These are phyloP conservation scores for Cucumis melo DNA, from an alignment of 306 rosid species.

Conservation along the genomic window DNA sequence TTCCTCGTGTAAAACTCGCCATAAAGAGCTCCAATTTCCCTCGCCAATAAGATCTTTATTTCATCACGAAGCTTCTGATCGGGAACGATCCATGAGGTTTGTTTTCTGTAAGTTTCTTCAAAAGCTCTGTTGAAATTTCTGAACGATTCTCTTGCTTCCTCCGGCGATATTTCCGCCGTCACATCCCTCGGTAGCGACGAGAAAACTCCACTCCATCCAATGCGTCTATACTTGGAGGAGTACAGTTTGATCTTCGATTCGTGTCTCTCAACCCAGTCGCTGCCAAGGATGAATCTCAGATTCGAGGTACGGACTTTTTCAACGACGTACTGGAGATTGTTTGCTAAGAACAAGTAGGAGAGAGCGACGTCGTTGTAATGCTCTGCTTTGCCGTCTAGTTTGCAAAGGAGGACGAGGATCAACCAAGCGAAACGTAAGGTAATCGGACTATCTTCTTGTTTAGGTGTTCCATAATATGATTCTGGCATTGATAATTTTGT, in stretches of 20 bases:
- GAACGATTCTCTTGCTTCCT: constrained; percentile 12
- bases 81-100: constrained; percentile 33
- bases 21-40: constrained; percentile 15
- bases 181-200: constrained; percentile 25
- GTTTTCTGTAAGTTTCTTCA: constrained; percentile 21
- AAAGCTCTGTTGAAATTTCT: constrained; percentile 24
- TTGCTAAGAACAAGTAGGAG: constrained; percentile 51
- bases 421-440: constrained; percentile 38
- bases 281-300: constrained; percentile 30
- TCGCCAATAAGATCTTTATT: constrained; percentile 19
- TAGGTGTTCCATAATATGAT: constrained; percentile 21
- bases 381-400: constrained; percentile 40
- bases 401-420: constrained; percentile 45
- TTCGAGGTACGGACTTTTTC: constrained; percentile 38
- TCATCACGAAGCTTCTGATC: constrained; percentile 32
- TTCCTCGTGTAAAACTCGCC: constrained; percentile 9
- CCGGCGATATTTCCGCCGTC: constrained; percentile 15
- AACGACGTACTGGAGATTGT: constrained; percentile 58
- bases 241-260: constrained; percentile 39
- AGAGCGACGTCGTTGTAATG: constrained; percentile 43
- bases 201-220: constrained; percentile 38
- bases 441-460: constrained; percentile 12
- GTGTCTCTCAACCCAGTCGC: constrained; percentile 33
- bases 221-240: constrained; percentile 31
- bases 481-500: constrained; percentile 26